Percentiles rank a stretch among this genome's conserved stretches.
These are phyloP conservation scores for Exophiala calicioides DNA, from an alignment of 2,329 filamentous ascomycete species.

Conservation along the genomic window DNA sequence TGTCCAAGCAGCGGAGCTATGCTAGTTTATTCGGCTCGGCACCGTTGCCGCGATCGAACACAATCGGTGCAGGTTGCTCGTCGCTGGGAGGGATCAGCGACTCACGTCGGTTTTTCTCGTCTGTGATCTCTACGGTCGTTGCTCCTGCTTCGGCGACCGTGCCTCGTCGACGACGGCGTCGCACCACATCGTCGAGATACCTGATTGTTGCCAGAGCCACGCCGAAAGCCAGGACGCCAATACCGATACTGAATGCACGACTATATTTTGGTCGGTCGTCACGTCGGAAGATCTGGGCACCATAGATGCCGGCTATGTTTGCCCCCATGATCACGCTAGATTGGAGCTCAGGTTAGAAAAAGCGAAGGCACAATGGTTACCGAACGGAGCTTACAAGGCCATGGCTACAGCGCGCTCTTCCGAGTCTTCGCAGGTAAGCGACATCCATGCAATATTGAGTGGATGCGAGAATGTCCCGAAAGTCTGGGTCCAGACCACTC, in stretches of 20 bases:
- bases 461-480: slow-evolving; percentile 53
- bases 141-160: no score
- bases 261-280: slow-evolving; percentile 56
- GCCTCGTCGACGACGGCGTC: no score
- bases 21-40: no score
- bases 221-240: slow-evolving; percentile 49
- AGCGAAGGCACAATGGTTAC: no score
- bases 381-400: slow-evolving; percentile 4
- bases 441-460: slow-evolving; percentile 63
- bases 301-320: slow-evolving; percentile 63
- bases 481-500: slow-evolving; percentile 58
- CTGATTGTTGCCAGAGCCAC: slow-evolving; percentile 45
- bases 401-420: slow-evolving; percentile 44
- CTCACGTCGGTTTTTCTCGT: no score
- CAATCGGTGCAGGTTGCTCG: no score
- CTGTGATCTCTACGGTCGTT: no score
- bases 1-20: no score
- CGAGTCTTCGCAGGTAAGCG: slow-evolving; percentile 56
- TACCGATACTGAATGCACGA: slow-evolving; percentile 52
- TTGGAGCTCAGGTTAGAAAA: no score
- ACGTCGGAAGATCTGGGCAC: slow-evolving; percentile 60
- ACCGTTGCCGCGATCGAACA: no score
- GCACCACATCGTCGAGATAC: slow-evolving; percentile 46
- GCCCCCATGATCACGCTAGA: slow-evolving; percentile 62
- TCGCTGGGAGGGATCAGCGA: no score